Base-by-base conservation (phyloP, 2,329 filamentous ascomycete genomes). In the Cladophialophora carrionii region DNA sequence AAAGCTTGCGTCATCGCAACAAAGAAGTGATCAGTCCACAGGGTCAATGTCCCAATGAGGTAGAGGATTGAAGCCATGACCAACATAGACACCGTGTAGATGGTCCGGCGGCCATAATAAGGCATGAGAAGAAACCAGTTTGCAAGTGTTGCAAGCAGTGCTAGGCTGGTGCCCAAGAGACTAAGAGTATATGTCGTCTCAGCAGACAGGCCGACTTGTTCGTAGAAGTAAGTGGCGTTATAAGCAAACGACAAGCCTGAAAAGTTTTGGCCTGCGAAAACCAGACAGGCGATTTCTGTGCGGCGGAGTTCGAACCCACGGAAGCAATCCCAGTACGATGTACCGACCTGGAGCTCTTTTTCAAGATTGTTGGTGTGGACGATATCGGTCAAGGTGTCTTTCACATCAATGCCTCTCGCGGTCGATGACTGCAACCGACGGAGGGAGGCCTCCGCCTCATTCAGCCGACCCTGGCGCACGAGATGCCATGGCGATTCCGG, bases 121-220 rank as follows among this genome's bases (percentile, higher is more conserved):
- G 67, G 71, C 7, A 69, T 69, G 63, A 80, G 75, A 49, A 78
- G 62, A 67, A 75, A 75, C 83, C 83, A 86, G 3, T 83, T 84
- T 0, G 79, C 76, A 1, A 79, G 74, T 0, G 83, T 84, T 2
- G 83, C 83, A 4, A 83, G 74, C 56, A 83, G 79, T 8, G 81
- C 82, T 71, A 90, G 85, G 57, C 81, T 85, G 67, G 88, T 87
- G 73, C 88, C 83, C 61, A 87, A 87, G 6, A 80, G 68, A 1
- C 76, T 74, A 1, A 80, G 67, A 26, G 74, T 71, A 71, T 79
- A 81, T 0, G 78, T 73, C 8, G 72, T 71, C 8, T 59, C 63
- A 1, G 65, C 58, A n/a, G 68, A 58, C 20, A 80, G 73, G 5
- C 79, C 79, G 20, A 79, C 78, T 58, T 77, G 76, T 26, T 73